These are phyloP conservation scores for Inonotus obliquus DNA, from an alignment of 1,284 basidiomycete species.

Conservation along the genomic window DNA sequence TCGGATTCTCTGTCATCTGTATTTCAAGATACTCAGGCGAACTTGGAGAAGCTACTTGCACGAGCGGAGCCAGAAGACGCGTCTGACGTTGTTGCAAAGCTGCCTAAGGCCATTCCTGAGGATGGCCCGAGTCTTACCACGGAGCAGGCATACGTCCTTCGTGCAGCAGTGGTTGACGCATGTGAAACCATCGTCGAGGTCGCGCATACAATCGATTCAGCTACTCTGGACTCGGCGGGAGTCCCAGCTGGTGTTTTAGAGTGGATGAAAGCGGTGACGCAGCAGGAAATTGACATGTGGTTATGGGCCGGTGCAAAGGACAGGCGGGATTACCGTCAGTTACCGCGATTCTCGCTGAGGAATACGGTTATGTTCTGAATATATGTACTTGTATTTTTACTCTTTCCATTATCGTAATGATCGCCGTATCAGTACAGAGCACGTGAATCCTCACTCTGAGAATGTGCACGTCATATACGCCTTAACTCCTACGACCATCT, in stretches of 20 bases:
- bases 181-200: slow-evolving; percentile 61
- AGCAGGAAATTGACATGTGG: slow-evolving; percentile 68
- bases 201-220: slow-evolving; percentile 41
- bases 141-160: slow-evolving; percentile 67
- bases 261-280: slow-evolving; percentile 54
- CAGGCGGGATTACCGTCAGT: slow-evolving; percentile 56
- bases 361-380: slow-evolving; percentile 61
- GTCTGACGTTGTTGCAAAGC: slow-evolving; percentile 6
- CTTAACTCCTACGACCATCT: background rate
- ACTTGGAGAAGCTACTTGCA: slow-evolving; percentile 7
- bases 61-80: background rate
- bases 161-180: slow-evolving; percentile 76
- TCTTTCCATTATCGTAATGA: background rate
- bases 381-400: background rate
- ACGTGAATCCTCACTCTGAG: slow-evolving; percentile 1
- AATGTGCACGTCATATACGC: background rate
- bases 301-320: slow-evolving; percentile 76
- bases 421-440: background rate
- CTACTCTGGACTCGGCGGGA: slow-evolving; percentile 23
- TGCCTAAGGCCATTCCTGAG: slow-evolving; percentile 33
- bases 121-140: slow-evolving; percentile 60
- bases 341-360: slow-evolving; percentile 59
- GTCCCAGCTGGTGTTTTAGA: slow-evolving; percentile 25
- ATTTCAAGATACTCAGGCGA: slow-evolving; percentile 14
- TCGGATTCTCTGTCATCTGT: slow-evolving; percentile 34